Conservation (phyloP, 176 grass and related monocot species). For the Chloris gayana region DNA sequence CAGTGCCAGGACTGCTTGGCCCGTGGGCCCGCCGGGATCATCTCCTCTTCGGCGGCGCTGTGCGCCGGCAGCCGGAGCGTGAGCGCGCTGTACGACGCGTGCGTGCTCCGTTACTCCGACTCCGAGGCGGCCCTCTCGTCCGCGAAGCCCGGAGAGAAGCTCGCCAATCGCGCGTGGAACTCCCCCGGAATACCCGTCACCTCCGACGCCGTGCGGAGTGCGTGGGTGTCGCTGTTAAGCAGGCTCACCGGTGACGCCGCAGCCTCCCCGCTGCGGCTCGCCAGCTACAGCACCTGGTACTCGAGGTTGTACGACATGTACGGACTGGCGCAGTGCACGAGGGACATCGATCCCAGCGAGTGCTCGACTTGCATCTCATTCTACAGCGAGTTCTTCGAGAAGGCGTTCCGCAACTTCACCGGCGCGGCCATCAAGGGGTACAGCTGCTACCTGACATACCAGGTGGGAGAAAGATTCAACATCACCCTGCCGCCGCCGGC, state of each 20-base stretch:
- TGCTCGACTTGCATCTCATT: constrained; percentile 23
- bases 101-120: constrained; percentile 55
- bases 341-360: constrained; percentile 26
- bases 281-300: constrained; percentile 6
- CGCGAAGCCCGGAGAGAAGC: no score
- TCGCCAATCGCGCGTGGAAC: no score
- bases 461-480: background rate
- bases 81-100: constrained; percentile 7
- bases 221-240: background rate
- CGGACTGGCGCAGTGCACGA: background rate
- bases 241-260: background rate
- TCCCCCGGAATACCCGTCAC: no score
- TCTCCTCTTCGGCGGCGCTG: no score
- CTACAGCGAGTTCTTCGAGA: background rate
- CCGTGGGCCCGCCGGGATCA: background rate
- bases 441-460: constrained; percentile 33
- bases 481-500: constrained; percentile 34
- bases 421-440: constrained; percentile 17
- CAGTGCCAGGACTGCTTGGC: constrained; percentile 19
- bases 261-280: background rate
- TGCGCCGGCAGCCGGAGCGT: constrained; percentile 25
- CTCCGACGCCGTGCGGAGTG: background rate
- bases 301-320: background rate
- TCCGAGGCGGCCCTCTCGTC: background rate
- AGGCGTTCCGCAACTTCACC: background rate